Evolutionary conservation across 169 alveolate genomes (phyloP).

Genomic region (Besnoitia besnoiti): DNA sequence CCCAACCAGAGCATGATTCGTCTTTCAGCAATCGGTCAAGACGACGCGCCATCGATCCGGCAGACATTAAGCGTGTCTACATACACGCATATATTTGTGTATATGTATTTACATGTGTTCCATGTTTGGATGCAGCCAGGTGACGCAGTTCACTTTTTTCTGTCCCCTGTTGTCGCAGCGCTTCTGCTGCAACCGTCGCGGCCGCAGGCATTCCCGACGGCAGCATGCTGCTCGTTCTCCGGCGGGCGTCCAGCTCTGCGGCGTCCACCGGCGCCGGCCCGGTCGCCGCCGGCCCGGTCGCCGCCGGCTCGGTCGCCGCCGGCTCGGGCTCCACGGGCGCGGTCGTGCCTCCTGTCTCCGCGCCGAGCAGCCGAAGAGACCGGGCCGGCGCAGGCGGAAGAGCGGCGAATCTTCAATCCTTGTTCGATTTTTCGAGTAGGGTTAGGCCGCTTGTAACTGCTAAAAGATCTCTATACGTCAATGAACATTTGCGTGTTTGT

Average conservation of each 20-base stretch:
- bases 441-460: not conserved
- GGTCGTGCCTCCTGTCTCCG: not conserved
- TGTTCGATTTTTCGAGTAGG: conserved; percentile 13
- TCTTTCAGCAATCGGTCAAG: too few relatives aligned
- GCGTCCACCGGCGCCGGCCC: not conserved
- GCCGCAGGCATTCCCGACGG: conserved; percentile 29
- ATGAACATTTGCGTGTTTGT: not conserved
- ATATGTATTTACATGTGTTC: not conserved
- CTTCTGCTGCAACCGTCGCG: not conserved
- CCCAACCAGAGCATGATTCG: not conserved
- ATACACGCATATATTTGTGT: not conserved
- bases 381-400: not conserved
- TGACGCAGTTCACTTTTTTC: not conserved
- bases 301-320: not conserved
- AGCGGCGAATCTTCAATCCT: not conserved
- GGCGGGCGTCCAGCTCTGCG: too few relatives aligned
- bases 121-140: not conserved
- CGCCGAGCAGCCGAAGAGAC: not conserved
- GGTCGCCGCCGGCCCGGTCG: not conserved
- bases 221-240: not conserved
- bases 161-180: not conserved
- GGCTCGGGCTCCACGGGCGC: conserved; percentile 3
- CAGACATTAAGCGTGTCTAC: not conserved
- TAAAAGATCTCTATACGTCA: not conserved
- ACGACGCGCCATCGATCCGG: too few relatives aligned